A percentile compares a stretch with the other conserved stretches of the same genome.
These are phyloP conservation scores for Exophiala dermatitidis DNA, from an alignment of 2,329 filamentous ascomycete species.

Conservation along the genomic window DNA sequence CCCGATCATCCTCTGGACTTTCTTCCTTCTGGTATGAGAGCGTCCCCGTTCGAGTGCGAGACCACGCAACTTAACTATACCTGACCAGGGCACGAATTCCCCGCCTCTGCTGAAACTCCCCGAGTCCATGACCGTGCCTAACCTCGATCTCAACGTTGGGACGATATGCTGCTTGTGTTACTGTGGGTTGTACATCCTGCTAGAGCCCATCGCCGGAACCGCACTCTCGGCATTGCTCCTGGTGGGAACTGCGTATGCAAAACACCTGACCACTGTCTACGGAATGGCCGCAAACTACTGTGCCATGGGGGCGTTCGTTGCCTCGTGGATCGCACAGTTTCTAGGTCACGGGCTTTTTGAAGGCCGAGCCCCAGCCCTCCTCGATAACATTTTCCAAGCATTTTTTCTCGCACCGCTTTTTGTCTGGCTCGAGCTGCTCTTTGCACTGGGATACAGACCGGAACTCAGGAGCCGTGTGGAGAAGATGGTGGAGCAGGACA, in stretches of 20 bases:
- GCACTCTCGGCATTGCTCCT: slow-evolving; percentile 70
- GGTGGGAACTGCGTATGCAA: slow-evolving; percentile 64
- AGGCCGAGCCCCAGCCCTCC: slow-evolving; percentile 73
- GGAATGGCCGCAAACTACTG: slow-evolving; percentile 55
- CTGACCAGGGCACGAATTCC: slow-evolving; percentile 49
- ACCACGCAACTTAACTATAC: slow-evolving; percentile 4
- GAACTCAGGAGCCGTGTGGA: slow-evolving; percentile 78
- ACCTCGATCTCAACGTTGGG: slow-evolving; percentile 54
- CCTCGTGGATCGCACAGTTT: slow-evolving; percentile 84
- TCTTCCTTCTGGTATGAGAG: slow-evolving; percentile 50
- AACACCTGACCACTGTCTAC: slow-evolving; percentile 63
- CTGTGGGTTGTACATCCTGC: slow-evolving; percentile 73
- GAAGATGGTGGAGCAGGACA: slow-evolving; percentile 65
- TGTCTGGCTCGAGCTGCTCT: slow-evolving; percentile 91
- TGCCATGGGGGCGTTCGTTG: slow-evolving; percentile 62
- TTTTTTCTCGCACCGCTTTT: slow-evolving; percentile 91
- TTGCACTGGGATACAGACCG: slow-evolving; percentile 80
- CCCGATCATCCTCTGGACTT: slow-evolving; percentile 54
- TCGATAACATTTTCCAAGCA: slow-evolving; percentile 89
- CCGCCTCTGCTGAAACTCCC: slow-evolving; percentile 48
- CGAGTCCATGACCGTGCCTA: slow-evolving; percentile 46
- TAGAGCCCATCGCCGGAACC: slow-evolving; percentile 87
- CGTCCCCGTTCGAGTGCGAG: background rate
- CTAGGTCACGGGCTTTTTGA: slow-evolving; percentile 86
- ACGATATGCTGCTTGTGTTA: slow-evolving; percentile 57